A percentile compares a stretch with the other conserved stretches of the same genome.
phyloP scores from a whole-genome alignment of 2,329 filamentous ascomycete genomes.

The Microdochium trichocladiopsis region DNA sequence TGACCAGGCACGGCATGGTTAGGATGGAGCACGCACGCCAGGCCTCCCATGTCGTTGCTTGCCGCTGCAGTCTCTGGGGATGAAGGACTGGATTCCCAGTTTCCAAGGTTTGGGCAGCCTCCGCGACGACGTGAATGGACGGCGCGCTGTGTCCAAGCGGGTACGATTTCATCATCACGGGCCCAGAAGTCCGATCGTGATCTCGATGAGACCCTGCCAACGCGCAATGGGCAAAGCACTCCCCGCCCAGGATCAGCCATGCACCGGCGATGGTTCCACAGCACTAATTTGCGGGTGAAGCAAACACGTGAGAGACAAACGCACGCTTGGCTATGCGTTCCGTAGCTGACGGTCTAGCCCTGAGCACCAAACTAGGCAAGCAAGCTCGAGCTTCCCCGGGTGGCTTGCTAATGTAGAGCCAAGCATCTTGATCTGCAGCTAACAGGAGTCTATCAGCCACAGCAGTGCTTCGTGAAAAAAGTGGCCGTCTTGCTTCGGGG shows the following conservation, averaged over 20 bases:
- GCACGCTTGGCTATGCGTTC: neutral
- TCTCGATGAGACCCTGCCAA: neutral
- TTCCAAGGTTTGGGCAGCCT: neutral
- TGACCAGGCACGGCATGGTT: neutral
- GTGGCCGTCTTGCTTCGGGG: too few species aligned
- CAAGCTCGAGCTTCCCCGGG: too few species aligned
- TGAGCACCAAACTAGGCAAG: neutral
- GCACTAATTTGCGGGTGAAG: neutral
- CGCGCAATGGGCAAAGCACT: neutral
- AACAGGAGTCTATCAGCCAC: too few species aligned
- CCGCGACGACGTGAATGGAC: neutral
- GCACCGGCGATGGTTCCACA: neutral
- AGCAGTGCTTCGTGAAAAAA: too few species aligned
- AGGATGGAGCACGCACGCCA: too few species aligned
- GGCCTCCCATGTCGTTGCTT: neutral
- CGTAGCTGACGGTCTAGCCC: neutral
- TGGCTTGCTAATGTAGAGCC: too few species aligned
- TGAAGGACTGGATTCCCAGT: neutral
- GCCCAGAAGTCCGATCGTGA: neutral
- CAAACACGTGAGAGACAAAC: neutral
- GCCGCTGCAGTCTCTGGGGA: neutral
- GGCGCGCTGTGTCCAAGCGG: neutral
- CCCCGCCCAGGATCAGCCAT: neutral
- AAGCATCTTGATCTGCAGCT: too few species aligned
- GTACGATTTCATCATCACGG: neutral